Evolutionary conservation across 805 yeast genomes (phyloP), one percentile per base, ranked within the genome.

Genomic region (Sungouiozyma intestinalis): DNA sequence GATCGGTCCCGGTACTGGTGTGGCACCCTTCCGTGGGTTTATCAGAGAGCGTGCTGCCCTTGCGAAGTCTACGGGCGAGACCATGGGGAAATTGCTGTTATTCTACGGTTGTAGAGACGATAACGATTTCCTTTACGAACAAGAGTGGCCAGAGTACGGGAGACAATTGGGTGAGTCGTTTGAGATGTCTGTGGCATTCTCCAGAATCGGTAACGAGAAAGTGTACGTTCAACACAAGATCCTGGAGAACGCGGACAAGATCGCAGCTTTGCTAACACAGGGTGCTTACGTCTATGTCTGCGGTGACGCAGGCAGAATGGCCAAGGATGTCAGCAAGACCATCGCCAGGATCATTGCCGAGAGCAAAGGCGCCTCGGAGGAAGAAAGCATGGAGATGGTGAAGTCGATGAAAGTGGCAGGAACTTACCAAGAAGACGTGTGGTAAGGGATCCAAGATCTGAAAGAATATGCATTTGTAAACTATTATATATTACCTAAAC

Each of bases 1-100:
- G 82, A 74, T 90, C 56, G 98, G 98, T 21, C 97, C 98, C 37
- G 98, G 98, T 50, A 92, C 98, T 3, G 98, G 98, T 63, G 90
- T 90, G 40, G 97, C 98, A 8, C 98, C 98, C 47, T 85, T 92
- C 71, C 80, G 98, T 68, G 98, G 95, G 3, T 90, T 90, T 52
- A 65, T 90, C 32, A 79, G 94, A 67, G 98, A 90, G 60, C 81
- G 88, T 55, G 83, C 79, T n/a, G 61, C 66, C 33, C 74, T 69
- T 56, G 66, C 65, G 11, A 69, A 68, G 44, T 61, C 60, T 37
- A 69, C 71, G 50, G 27, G 33, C 17, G 38, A 34, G 8, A 46
- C 43, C 17, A 65, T 85, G 38, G 97, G 97, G 43, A 76, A 80
- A 50, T 74, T 81, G 40, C 40, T 86, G 24, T 69, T 90, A 47